phyloP scores from a whole-genome alignment of 768 basidiomycete species.

The Hygrophoropsis aurantiaca region DNA sequence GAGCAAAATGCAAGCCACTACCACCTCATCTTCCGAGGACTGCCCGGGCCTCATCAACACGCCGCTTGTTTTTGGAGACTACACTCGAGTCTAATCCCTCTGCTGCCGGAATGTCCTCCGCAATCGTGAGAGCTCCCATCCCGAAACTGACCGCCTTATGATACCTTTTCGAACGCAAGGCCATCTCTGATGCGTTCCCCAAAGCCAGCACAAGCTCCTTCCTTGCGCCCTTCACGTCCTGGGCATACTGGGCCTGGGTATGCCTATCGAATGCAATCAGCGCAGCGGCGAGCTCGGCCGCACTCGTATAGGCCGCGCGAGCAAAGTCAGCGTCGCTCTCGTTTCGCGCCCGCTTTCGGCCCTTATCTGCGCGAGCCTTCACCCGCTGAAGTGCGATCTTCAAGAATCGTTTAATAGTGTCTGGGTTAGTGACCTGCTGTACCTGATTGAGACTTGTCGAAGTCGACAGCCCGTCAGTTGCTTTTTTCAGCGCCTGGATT shows the following conservation, averaged over 20 bases:
- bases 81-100: conserved; percentile 10
- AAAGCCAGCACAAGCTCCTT: conserved; percentile 31
- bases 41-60: conserved; percentile 12
- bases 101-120: conserved; percentile 5
- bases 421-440: conserved; percentile 21
- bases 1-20: too few relatives aligned
- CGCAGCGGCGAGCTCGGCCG: conserved; percentile 31
- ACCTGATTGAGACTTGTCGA: conserved; percentile 15
- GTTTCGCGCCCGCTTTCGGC: conserved; percentile 19
- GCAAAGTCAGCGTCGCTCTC: conserved; percentile 20
- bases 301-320: conserved; percentile 19
- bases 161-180: conserved; percentile 15
- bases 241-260: conserved; percentile 19
- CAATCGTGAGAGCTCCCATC: conserved; percentile 14
- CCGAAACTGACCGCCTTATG: conserved; percentile 21
- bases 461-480: conserved; percentile 17
- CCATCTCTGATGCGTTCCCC: conserved; percentile 36
- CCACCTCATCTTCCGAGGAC: background rate
- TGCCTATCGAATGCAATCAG: conserved; percentile 27
- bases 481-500: conserved; percentile 9
- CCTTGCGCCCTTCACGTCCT: conserved; percentile 15
- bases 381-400: conserved; percentile 15
- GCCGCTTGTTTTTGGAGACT: conserved; percentile 15
- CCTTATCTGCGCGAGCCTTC: conserved; percentile 19
- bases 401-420: conserved; percentile 19